Evolutionary conservation across 2,329 filamentous ascomycete species (phyloP).

Genomic region (Apiospora arundinis): DNA sequence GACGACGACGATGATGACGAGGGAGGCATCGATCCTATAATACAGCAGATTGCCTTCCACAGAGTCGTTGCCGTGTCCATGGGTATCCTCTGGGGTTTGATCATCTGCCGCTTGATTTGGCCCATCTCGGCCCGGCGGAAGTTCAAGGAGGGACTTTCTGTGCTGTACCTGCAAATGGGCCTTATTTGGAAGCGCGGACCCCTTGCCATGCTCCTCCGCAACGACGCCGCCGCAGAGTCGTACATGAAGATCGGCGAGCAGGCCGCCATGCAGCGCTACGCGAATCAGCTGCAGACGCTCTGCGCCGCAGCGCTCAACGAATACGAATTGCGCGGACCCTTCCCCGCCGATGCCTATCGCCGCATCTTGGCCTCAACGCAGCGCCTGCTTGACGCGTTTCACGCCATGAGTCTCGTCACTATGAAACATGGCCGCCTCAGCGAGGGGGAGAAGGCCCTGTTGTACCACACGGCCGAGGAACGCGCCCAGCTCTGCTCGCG

Average conservation of each 20-base stretch:
- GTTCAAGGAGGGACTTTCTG: constrained; percentile 85
- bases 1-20: constrained; percentile 87
- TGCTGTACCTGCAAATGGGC: constrained; percentile 94
- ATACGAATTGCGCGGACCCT: constrained; percentile 87
- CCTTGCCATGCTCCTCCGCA: constrained; percentile 73
- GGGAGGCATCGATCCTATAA: constrained; percentile 81
- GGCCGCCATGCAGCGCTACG: constrained; percentile 82
- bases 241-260: constrained; percentile 93
- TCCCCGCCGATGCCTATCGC: constrained; percentile 75
- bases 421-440: constrained; percentile 78
- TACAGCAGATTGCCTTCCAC: constrained; percentile 86
- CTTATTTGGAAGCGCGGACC: constrained; percentile 96
- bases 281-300: constrained; percentile 74
- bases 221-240: constrained; percentile 58
- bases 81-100: constrained; percentile 90
- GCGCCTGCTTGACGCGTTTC: constrained; percentile 89
- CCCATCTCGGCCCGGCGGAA: constrained; percentile 89
- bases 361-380: constrained; percentile 81
- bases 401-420: constrained; percentile 94
- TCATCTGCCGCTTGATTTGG: constrained; percentile 90
- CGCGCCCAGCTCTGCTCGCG: constrained; percentile 82
- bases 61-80: constrained; percentile 85
- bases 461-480: constrained; percentile 81
- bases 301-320: constrained; percentile 79
- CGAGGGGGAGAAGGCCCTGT: constrained; percentile 79